Evolutionary conservation across 495 filamentous ascomycete genomes (phyloP).

Genomic region (Rostrohypoxylon terebratum): DNA sequence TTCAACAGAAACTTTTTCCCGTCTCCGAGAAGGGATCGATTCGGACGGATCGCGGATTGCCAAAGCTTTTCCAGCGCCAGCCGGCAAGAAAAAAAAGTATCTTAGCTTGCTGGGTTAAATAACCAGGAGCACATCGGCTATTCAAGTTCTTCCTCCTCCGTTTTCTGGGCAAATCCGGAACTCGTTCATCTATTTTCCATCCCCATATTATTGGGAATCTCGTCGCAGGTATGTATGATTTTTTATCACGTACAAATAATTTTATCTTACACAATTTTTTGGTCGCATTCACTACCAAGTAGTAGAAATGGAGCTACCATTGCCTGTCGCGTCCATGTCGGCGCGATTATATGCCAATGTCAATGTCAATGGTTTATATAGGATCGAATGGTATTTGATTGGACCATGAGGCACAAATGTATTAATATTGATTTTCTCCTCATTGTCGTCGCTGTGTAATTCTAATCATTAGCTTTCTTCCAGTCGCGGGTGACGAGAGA

Average conservation of each 20-base stretch:
- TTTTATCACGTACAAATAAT: constrained; percentile 8
- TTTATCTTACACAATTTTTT: constrained; percentile 1
- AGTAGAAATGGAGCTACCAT: constrained; percentile 24
- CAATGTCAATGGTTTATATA: constrained; percentile 24
- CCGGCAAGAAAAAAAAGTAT: constrained; percentile 38
- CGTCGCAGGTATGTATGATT: constrained; percentile 40
- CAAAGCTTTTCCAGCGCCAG: constrained; percentile 3
- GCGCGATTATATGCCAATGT: constrained; percentile 26
- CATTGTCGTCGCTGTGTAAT: constrained; percentile 26
- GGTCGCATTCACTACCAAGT: constrained; percentile 27
- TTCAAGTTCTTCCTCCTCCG: constrained; percentile 52
- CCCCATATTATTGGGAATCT: constrained; percentile 43
- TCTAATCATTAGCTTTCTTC: constrained; percentile 37
- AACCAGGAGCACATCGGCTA: constrained; percentile 39
- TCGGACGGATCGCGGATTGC: constrained; percentile 21
- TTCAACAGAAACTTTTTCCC: constrained; percentile 46
- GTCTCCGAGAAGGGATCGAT: constrained; percentile 40
- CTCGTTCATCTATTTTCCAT: constrained; percentile 48
- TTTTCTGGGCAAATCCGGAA: constrained; percentile 46
- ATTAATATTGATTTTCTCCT: background rate
- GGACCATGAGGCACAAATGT: constrained; percentile 11
- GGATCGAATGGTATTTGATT: constrained; percentile 24
- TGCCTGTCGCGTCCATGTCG: constrained; percentile 14
- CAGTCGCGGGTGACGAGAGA: constrained; percentile 39
- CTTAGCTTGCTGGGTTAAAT: constrained; percentile 37